A percentile compares a stretch with the other conserved stretches of the same genome.
Evolutionary conservation across 495 filamentous ascomycete genomes (phyloP).

Genomic region (Neurospora intermedia): DNA sequence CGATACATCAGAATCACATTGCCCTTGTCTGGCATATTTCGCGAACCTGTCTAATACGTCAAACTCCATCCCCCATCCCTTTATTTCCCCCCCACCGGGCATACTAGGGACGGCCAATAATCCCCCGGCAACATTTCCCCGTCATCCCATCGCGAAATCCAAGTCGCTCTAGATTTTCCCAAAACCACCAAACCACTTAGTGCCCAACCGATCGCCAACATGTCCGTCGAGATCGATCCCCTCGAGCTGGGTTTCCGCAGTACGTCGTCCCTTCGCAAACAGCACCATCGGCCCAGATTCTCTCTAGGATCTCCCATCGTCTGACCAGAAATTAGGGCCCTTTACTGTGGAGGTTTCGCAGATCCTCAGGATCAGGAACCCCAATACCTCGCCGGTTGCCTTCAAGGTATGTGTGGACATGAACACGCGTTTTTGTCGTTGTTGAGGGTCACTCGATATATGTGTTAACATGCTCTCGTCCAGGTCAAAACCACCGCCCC

Average conservation of each 20-base stretch:
- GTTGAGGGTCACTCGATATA: background rate
- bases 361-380: constrained; percentile 69
- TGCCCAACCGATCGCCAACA: constrained; percentile 31
- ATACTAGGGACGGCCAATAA: background rate
- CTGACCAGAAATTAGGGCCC: constrained; percentile 52
- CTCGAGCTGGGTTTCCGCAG: constrained; percentile 86
- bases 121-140: background rate
- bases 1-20: background rate
- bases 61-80: background rate
- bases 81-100: background rate
- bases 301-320: background rate
- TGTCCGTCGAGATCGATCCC: constrained; percentile 92
- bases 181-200: background rate
- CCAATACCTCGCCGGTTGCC: constrained; percentile 66
- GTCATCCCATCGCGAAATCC: background rate
- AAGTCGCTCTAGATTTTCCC: background rate
- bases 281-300: background rate
- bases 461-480: constrained; percentile 1
- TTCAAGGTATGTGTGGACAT: constrained; percentile 67
- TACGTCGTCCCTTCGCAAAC: constrained; percentile 43
- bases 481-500: constrained; percentile 99
- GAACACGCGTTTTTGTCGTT: background rate
- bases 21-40: background rate
- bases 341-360: constrained; percentile 88
- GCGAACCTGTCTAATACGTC: background rate